Evolutionary conservation across 345 rosid genomes (phyloP).

Genomic region (Lepidium sativum): DNA sequence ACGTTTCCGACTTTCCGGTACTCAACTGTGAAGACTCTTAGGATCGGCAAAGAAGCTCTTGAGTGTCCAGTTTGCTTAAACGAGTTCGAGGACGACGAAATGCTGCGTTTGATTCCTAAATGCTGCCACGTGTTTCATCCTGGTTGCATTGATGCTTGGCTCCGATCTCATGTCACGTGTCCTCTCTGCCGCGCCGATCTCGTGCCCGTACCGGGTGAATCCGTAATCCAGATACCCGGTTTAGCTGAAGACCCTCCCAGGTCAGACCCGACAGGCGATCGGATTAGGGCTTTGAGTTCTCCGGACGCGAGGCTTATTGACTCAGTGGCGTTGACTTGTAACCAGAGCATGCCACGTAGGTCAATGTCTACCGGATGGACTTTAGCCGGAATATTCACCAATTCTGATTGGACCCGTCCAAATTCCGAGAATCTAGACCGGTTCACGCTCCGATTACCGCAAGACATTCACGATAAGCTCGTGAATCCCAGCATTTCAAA

Average conservation of each 20-base stretch:
- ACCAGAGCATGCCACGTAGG: slow-evolving; percentile 38
- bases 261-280: neutral
- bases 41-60: slow-evolving; percentile 46
- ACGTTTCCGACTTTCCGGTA: slow-evolving; percentile 62
- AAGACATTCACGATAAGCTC: slow-evolving; percentile 40
- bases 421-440: slow-evolving; percentile 49
- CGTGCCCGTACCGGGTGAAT: slow-evolving; percentile 46
- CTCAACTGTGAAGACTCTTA: slow-evolving; percentile 52
- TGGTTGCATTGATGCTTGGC: slow-evolving; percentile 78
- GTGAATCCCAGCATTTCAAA: slow-evolving; percentile 32
- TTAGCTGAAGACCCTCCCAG: slow-evolving; percentile 9
- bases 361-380: slow-evolving; percentile 67
- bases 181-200: slow-evolving; percentile 86
- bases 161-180: slow-evolving; percentile 57
- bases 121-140: slow-evolving; percentile 83
- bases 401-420: slow-evolving; percentile 57
- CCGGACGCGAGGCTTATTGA: slow-evolving; percentile 22
- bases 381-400: slow-evolving; percentile 36
- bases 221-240: slow-evolving; percentile 6
- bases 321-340: slow-evolving; percentile 13
- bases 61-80: slow-evolving; percentile 87
- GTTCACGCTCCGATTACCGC: slow-evolving; percentile 66
- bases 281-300: slow-evolving; percentile 8
- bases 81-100: slow-evolving; percentile 74
- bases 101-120: slow-evolving; percentile 73